These are phyloP conservation scores for Phytopythium montanum DNA, from an alignment of 352 stramenopile genomes.

Conservation along the genomic window DNA sequence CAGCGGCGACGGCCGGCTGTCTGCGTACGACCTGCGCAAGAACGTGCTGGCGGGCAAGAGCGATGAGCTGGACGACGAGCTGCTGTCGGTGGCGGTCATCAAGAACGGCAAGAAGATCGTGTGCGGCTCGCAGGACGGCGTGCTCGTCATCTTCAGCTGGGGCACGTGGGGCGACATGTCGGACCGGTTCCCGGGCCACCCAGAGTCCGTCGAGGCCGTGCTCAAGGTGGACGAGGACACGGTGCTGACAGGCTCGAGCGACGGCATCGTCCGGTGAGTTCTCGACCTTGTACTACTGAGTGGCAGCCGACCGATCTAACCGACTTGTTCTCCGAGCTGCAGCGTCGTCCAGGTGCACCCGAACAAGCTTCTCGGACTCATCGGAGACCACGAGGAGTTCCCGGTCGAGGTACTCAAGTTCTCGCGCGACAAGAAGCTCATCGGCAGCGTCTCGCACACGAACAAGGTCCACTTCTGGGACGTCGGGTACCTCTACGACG, in stretches of 20 bases:
- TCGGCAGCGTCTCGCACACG: constrained; percentile 93
- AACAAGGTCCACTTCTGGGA: constrained; percentile 96
- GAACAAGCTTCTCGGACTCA: constrained; percentile 95
- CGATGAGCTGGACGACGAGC: constrained; percentile 80
- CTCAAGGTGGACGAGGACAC: constrained; percentile 97
- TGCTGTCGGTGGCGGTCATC: constrained; percentile 69
- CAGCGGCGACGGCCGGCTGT: constrained; percentile 90
- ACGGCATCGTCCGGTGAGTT: constrained; percentile 91
- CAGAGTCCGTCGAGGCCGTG: constrained; percentile 92
- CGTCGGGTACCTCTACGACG: constrained; percentile 90
- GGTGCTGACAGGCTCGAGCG: constrained; percentile 93
- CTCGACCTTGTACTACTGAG: background rate
- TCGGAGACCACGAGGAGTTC: constrained; percentile 95
- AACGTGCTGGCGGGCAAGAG: constrained; percentile 78
- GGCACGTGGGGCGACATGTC: constrained; percentile 95
- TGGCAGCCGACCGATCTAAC: constrained; percentile 2
- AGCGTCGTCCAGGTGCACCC: constrained; percentile 94
- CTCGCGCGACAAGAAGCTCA: constrained; percentile 84
- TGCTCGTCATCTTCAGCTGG: constrained; percentile 95
- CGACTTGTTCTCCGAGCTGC: background rate
- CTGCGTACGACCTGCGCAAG: constrained; percentile 89
- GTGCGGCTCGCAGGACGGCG: constrained; percentile 93
- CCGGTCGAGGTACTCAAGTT: constrained; percentile 92
- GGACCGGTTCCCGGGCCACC: constrained; percentile 94
- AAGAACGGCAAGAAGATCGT: constrained; percentile 94